Percentiles rank a stretch among this genome's conserved stretches.
Conservation (phyloP, 371 early-diverging fungal species). For the Mucor lusitanicus region DNA sequence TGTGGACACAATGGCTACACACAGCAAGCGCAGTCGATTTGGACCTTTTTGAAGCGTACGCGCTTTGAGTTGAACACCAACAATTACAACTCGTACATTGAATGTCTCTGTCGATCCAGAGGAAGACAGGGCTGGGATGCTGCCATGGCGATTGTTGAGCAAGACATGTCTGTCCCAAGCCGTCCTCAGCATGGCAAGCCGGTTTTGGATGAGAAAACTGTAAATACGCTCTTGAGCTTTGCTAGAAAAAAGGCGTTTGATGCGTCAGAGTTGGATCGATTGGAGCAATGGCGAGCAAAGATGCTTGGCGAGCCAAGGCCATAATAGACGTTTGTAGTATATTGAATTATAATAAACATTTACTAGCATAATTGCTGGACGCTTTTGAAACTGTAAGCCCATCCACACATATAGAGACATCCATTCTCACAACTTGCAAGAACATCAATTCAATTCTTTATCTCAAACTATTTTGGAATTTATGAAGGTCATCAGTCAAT, state of each 20-base stretch:
- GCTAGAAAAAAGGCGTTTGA: constrained; percentile 34
- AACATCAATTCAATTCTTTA: neutral
- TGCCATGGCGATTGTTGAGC: constrained; percentile 20
- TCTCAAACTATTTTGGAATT: neutral
- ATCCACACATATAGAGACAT: neutral
- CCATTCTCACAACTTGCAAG: neutral
- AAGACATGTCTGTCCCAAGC: constrained; percentile 30
- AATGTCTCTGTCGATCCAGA: constrained; percentile 40
- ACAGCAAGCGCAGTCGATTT: constrained; percentile 30
- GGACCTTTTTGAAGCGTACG: constrained; percentile 25
- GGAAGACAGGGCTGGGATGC: constrained; percentile 35
- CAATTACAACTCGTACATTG: constrained; percentile 49
- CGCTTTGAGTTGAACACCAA: constrained; percentile 36
- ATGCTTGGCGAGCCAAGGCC: neutral
- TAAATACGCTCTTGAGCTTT: constrained; percentile 47
- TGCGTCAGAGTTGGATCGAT: constrained; percentile 17
- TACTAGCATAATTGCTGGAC: no score
- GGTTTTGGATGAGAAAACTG: constrained; percentile 37
- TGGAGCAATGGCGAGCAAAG: constrained; percentile 25
- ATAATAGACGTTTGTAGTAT: no score
- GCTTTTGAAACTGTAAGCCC: no score
- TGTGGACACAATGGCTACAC: constrained; percentile 35
- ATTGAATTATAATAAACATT: no score
- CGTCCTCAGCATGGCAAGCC: neutral
- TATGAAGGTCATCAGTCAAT: neutral